Evolutionary conservation across 331 rosid species (phyloP), one percentile per base, ranked within the genome.

Genomic region (Erythrophleum ivorense): DNA sequence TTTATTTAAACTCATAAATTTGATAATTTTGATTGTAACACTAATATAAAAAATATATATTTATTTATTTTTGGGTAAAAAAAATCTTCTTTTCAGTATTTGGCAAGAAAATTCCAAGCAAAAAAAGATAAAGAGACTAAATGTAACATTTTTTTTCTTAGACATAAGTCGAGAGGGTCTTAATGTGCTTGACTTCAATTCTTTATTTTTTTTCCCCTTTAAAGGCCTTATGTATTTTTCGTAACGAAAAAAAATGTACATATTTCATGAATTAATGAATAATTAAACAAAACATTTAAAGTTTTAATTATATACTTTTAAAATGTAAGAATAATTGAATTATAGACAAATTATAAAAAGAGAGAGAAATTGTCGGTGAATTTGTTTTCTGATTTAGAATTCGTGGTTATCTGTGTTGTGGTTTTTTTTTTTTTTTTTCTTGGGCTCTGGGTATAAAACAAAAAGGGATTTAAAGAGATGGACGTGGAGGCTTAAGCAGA

Each of bases 321-420:
- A 24, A 24, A 24, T 24, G 29, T 24, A 24, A 24, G 29, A 24
- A 24, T 24, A 24, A 24, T 24, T 24, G 29, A 24, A 24, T 24
- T 24, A 24, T 24, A 24, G 29, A 24, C 29, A 24, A 24, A 24
- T 24, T 24, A 48, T 14, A 62, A 6, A 79, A 71, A 29, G 16
- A 19, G 19, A 34, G 79, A 63, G 84, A 80, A 76, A 79, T 87
- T 89, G 97, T 94, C 96, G 98, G 98, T 92, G 97, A 91, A 89
- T 83, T 81, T 83, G 86, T 82, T 43, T 64, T 64, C 71, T 24
- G 65, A 68, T 62, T 19, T 41, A 41, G 73, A 83, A 38, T 34
- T 15, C 33, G 14, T 70, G 50, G 54, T 60, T 70, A 43, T 75
- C 29, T 24, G 11, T 65, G 29, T 50, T 54, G n/a, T 43, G 71